Evolutionary conservation across 352 stramenopile genomes (phyloP), one percentile per base, ranked within the genome.

Genomic region (Phytophthora sp.): DNA sequence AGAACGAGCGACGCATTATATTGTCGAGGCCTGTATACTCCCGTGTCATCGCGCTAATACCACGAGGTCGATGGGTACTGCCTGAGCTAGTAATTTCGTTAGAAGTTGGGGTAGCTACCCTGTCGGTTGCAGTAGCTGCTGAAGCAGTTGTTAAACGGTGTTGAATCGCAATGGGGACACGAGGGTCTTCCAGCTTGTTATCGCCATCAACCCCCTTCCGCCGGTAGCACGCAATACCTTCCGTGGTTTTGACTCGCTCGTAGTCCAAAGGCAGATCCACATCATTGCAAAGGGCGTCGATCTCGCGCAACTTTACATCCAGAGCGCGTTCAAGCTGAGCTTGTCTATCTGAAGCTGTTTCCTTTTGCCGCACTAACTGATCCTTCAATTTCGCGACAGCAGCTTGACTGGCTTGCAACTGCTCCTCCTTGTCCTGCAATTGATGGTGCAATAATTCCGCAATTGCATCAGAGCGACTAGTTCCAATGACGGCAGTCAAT

Each of bases 161-260:
- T 26, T 79, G 21, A 2, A 82, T 42, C 3, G 41, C 71, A 20
- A 80, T 36, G 2, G 52, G 49, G 0, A 89, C 76, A n/a, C 83
- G 77, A 24, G 81, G 83, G 47, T 90, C 81, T 76, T 90, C 81
- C 6, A 88, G 62, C 26, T 76, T 44, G 24, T 76, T 71, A 1
- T 68, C 63, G 2, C 29, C 58, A 44, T 79, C 74, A 7, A 53
- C 57, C 26, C 78, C 70, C 23, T 76, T 85, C 8, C 71, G 71
- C 12, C 72, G 72, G 51, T 80, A 89, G 54, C 76, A 90, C 23
- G 67, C 27, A 44, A 90, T 71, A 4, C 77, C 78, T 54, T 88
- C 74, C 16, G 73, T 66, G 27, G 86, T 84, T 41, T 79, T 83
- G 9, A 70, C 41, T 24, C 76, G 73, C 30, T 90, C 72, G 58